Conservation (phyloP, 2,329 filamentous ascomycete genomes). For the Diplodia seriata region DNA sequence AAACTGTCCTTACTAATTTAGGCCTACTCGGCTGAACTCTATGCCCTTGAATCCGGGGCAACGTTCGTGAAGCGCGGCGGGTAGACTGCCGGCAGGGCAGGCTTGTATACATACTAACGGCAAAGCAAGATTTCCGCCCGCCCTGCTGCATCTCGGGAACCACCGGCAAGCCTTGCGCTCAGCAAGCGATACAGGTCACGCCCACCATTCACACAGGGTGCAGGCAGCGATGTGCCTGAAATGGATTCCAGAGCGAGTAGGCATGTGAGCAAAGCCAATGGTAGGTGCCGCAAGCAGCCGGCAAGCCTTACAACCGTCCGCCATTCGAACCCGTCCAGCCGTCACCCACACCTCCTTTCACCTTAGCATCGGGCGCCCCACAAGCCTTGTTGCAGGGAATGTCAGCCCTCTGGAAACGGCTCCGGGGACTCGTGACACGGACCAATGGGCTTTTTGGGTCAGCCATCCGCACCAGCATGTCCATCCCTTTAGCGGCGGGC, state of each 20-base stretch:
- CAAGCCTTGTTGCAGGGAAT: slow-evolving; percentile 6
- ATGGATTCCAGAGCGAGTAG: neutral
- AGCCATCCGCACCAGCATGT: slow-evolving; percentile 15
- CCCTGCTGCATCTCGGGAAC: slow-evolving; percentile 26
- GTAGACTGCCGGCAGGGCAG: slow-evolving; percentile 6
- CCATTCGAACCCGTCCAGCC: neutral
- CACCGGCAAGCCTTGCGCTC: slow-evolving; percentile 16
- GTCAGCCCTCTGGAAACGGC: slow-evolving; percentile 10
- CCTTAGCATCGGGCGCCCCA: slow-evolving; percentile 25
- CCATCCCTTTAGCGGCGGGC: slow-evolving; percentile 17
- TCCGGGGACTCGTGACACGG: slow-evolving; percentile 6
- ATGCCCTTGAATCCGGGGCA: neutral
- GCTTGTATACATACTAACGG: slow-evolving; percentile 17
- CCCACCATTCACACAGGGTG: slow-evolving; percentile 14
- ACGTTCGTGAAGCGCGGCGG: neutral
- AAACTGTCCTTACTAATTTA: slow-evolving; percentile 9
- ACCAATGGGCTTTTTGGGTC: slow-evolving; percentile 18
- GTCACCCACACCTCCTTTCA: slow-evolving; percentile 7
- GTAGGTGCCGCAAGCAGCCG: neutral
- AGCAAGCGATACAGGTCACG: neutral
- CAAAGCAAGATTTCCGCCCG: slow-evolving; percentile 25
- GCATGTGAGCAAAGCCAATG: neutral
- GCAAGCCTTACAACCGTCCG: slow-evolving; percentile 23
- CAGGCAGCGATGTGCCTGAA: slow-evolving; percentile 14
- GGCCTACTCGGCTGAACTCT: neutral